Base-by-base conservation (phyloP, 768 basidiomycete species). In the Mycena capillaripes region DNA sequence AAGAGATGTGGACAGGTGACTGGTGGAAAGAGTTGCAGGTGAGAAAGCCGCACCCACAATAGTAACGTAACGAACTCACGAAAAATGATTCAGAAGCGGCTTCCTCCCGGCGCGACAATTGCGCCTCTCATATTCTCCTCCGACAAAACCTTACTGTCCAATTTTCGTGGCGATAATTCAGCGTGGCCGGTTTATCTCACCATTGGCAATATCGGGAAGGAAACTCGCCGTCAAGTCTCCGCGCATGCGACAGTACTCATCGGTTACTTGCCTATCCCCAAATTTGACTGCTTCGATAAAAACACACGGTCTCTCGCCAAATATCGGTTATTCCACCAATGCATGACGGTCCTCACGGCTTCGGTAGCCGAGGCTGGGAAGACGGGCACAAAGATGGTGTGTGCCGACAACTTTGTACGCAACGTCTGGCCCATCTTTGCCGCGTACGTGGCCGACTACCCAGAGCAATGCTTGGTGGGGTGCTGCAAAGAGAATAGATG, bases 141-240 rank as follows among this genome's bases (percentile, higher is more conserved):
- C 0, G 83, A 84, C 70, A 82, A 84, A 60, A 85, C 80, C 1
- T 38, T 73, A 27, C 78, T 85, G 0, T 78, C 80, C 0, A 63
- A 68, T 8, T 80, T 83, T 60, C 59, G 74, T 2, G 78, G 82
- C 1, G 78, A 84, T 68, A 81, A 84, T 69, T 60, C 67, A 29
- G 79, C 80, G n/a, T 83, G 81, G 78, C 81, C 83, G 2, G 78
- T 84, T 0, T 84, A 85, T 66, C 36, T 83, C 1, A 78, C 80
- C 3, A 76, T 84, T 46, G 81, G 80, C 1, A 83, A 84, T 46
- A 76, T 84, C 11, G 50, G 58, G 2, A 83, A 81, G 66, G 55
- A 69, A 7, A 68, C 77, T 7, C 78, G 76, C 0, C 66, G 80
- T 0, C 44, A 81, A 55, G 76, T 79, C 0, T 79, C 79, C 0